These are phyloP conservation scores for Terana coerulea DNA, from an alignment of 768 basidiomycete species.

Conservation along the genomic window DNA sequence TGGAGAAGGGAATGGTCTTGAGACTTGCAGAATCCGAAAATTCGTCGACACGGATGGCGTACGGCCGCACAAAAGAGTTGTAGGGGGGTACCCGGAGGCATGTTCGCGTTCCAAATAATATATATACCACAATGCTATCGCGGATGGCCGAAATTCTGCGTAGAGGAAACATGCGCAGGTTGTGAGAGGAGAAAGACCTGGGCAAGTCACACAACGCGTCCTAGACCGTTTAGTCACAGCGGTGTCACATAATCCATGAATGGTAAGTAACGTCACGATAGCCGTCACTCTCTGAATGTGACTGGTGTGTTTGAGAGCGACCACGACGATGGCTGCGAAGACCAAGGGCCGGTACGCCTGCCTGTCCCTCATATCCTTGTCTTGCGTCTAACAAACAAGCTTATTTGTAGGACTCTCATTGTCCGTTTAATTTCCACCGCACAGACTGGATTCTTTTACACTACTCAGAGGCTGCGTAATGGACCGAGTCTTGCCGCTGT, in stretches of 20 bases:
- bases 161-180: neutral
- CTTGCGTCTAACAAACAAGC: neutral
- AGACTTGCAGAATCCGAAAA: conserved; percentile 48
- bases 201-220: no score
- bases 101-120: conserved; percentile 22
- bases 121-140: neutral
- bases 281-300: no score
- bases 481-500: conserved; percentile 84
- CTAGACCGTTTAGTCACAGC: no score
- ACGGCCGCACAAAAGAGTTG: conserved; percentile 72
- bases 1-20: conserved; percentile 47
- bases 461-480: conserved; percentile 67
- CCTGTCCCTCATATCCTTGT: neutral
- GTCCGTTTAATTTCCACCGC: conserved; percentile 89
- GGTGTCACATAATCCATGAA: no score
- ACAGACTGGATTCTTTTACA: conserved; percentile 90
- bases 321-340: conserved; percentile 7
- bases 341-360: conserved; percentile 7
- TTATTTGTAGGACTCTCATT: conserved; percentile 61
- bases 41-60: conserved; percentile 81
- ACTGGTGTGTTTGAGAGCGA: no score
- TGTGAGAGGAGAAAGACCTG: neutral
- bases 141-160: neutral
- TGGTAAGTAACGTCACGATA: no score
- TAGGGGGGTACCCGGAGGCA: conserved; percentile 80